Percentiles rank a stretch among this genome's conserved stretches.
phyloP scores from a whole-genome alignment of 2,329 filamentous ascomycete species.

The Tolypocladium tropicale region DNA sequence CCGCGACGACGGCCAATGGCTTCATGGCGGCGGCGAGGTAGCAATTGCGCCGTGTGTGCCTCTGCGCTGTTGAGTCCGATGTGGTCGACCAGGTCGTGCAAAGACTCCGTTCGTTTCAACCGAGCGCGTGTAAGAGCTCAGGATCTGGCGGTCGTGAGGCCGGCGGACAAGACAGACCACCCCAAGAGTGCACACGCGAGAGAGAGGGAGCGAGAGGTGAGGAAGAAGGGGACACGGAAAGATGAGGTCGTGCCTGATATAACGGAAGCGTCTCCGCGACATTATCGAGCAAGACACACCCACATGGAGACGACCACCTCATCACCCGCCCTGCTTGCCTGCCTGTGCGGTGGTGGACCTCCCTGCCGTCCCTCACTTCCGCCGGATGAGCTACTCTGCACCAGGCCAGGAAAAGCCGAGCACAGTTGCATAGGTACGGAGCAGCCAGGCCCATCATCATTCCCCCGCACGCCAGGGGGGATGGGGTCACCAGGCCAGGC shows the following conservation, averaged over 20 bases:
- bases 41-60: background rate
- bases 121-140: background rate
- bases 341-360: background rate
- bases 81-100: background rate
- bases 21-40: constrained; percentile 19
- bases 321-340: background rate
- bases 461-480: background rate
- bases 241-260: background rate
- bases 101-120: background rate
- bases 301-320: background rate
- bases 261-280: background rate
- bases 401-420: too few species aligned
- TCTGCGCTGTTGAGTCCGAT: background rate
- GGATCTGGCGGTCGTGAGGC: background rate
- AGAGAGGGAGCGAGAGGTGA: background rate
- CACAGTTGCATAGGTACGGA: too few species aligned
- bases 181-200: background rate
- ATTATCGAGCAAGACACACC: background rate
- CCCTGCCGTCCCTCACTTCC: too few species aligned
- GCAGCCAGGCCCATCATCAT: background rate
- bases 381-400: too few species aligned
- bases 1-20: constrained; percentile 18
- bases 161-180: background rate
- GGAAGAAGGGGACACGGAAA: background rate
- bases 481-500: background rate